phyloP scores from a whole-genome alignment of 1,139 yeast genomes.

The Lodderomyces theae region DNA sequence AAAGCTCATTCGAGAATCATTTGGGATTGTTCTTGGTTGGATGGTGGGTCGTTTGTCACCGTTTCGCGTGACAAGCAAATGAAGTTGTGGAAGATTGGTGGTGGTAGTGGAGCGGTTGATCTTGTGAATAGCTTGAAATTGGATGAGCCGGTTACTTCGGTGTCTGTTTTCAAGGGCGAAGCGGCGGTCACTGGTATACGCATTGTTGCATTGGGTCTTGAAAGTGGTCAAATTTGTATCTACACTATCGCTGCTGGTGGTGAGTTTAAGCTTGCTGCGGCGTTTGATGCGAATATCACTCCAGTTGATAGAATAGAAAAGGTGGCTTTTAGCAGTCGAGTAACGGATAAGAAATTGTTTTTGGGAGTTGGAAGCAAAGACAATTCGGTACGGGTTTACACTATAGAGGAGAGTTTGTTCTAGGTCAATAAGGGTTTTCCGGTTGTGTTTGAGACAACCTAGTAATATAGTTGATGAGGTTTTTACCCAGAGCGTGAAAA shows the following conservation, averaged over 20 bases:
- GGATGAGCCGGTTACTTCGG: constrained; percentile 65
- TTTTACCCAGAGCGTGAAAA: no score
- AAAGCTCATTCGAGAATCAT: constrained; percentile 90
- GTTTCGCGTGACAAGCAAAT: constrained; percentile 84
- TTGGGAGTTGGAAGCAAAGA: constrained; percentile 74
- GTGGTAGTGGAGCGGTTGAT: constrained; percentile 22
- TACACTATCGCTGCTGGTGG: constrained; percentile 22
- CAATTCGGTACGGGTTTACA: constrained; percentile 60
- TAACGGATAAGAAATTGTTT: constrained; percentile 19
- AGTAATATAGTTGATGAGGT: no score
- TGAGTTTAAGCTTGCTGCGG: constrained; percentile 25
- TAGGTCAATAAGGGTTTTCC: no score
- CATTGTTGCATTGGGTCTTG: constrained; percentile 68
- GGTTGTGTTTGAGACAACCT: no score
- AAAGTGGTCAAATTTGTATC: constrained; percentile 46
- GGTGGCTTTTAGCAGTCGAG: constrained; percentile 49
- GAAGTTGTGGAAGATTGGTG: constrained; percentile 60
- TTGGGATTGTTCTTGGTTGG: constrained; percentile 91
- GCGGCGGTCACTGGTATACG: constrained; percentile 17
- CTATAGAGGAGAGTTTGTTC: constrained; percentile 15
- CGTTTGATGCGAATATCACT: constrained; percentile 36
- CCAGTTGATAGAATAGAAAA: constrained; percentile 65
- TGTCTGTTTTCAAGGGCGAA: constrained; percentile 45
- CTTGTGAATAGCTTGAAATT: constrained; percentile 38
- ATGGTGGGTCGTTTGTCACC: constrained; percentile 55